Base-by-base conservation (phyloP, 192 early-diverging fungal genomes). In the Podila epicladia region DNA sequence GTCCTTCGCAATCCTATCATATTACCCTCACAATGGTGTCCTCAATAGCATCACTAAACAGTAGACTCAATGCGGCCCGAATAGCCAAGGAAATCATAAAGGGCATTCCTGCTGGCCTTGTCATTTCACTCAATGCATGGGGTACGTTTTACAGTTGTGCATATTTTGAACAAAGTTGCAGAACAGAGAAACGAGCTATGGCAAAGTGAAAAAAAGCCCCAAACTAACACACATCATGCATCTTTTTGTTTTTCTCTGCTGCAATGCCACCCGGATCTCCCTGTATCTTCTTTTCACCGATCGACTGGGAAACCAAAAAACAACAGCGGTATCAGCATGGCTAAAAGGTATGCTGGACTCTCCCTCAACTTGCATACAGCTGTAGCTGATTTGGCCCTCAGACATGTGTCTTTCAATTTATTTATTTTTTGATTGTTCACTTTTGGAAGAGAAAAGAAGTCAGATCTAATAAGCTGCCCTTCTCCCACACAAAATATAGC, bases 71-170 rank as follows among this genome's bases (percentile, higher is more conserved):
- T 65, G 20, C 58, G 0, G 48, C 50, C 17, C 45, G 59, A 49
- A 48, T 73, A 31, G 67, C 67, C 26, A 61, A n/a, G 17, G 48
- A 65, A 26, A 62, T 80, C 57, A 24, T 80, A 65, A 73, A 55
- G 48, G 77, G 71, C 71, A 80, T 80, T 62, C 77, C 77, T 41
- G 77, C 77, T 24, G 70, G 71, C 0, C 62, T 80, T 15, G 77
- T 80, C 66, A 80, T 80, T 29, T 80, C 77, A 12, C 45, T 80
- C 5, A 80, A 80, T 69, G 77, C 77, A 6, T 80, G 77, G 77
- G 77, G 77, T 80, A 73, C 8, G 59, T 61, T 0, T 24, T 26
- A 3, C 29, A 29, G n/a, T 24, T 33, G 33, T 5, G 41, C 41
- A 15, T 15, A 13, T 45, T 15, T 45, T 4, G 41, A 15, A 45